Evolutionary conservation across 345 rosid species (phyloP).

Genomic region (Hibiscus trionum): DNA sequence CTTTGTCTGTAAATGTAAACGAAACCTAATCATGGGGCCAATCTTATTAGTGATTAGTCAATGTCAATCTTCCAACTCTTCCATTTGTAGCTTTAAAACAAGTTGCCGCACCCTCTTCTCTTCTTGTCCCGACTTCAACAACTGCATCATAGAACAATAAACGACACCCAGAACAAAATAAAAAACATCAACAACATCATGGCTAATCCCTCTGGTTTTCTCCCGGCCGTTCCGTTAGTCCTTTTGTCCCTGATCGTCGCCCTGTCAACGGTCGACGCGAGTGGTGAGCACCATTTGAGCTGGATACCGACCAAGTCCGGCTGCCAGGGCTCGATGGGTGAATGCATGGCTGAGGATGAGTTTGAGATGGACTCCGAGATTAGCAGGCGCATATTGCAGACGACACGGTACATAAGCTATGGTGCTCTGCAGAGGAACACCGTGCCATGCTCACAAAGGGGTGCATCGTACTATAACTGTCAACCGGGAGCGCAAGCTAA

Average conservation of each 20-base stretch:
- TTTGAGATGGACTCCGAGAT: constrained; percentile 55
- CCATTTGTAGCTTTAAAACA: neutral
- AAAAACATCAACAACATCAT: constrained; percentile 20
- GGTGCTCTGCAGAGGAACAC: constrained; percentile 56
- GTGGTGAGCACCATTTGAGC: constrained; percentile 22
- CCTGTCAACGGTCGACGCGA: constrained; percentile 16
- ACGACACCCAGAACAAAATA: neutral
- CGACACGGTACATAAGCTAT: constrained; percentile 63
- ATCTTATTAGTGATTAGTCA: neutral
- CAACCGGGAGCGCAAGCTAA: constrained; percentile 64
- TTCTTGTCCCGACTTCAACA: neutral
- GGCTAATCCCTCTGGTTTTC: constrained; percentile 27
- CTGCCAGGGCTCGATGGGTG: constrained; percentile 52
- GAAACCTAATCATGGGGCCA: neutral
- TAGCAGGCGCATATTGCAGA: constrained; percentile 56
- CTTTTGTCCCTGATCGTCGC: constrained; percentile 21
- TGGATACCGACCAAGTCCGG: constrained; percentile 30
- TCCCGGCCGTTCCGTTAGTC: constrained; percentile 17
- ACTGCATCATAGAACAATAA: neutral
- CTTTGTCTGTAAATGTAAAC: neutral
- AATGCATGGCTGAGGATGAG: constrained; percentile 46
- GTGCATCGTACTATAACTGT: constrained; percentile 86
- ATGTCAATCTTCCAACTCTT: constrained; percentile 16
- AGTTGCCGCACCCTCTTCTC: constrained; percentile 1
- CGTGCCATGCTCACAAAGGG: constrained; percentile 73